These are phyloP conservation scores for Knoxia roxburghii DNA, from an alignment of 257 asterid species.

Conservation along the genomic window DNA sequence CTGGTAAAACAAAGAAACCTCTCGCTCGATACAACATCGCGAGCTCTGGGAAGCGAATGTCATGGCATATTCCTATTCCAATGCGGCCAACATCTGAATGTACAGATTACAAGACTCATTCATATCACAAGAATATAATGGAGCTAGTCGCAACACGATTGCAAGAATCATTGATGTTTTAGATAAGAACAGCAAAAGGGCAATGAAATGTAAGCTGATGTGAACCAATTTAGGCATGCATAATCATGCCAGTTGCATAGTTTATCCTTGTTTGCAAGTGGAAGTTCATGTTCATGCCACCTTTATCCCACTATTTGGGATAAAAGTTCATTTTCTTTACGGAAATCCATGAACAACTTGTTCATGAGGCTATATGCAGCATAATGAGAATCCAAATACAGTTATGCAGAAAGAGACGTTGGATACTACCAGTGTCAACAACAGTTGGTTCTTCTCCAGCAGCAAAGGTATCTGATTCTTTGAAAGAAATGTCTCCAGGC, in stretches of 20 bases:
- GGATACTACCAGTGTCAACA: conserved; percentile 32
- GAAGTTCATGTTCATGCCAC: too few species aligned
- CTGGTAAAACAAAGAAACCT: conserved; percentile 17
- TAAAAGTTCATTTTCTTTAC: too few species aligned
- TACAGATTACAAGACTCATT: background rate
- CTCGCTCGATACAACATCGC: conserved; percentile 30
- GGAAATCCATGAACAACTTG: too few species aligned
- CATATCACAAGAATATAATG: background rate
- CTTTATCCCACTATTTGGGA: too few species aligned
- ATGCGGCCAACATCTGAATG: conserved; percentile 35
- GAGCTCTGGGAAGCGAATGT: conserved; percentile 43
- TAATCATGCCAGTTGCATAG: too few species aligned
- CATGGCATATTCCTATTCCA: conserved; percentile 46
- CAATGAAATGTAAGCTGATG: background rate
- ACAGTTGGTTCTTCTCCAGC: conserved; percentile 30
- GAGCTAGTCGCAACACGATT: background rate
- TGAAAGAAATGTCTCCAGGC: conserved; percentile 26
- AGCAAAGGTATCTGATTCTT: conserved; percentile 28
- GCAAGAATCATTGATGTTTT: background rate
- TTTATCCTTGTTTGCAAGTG: too few species aligned
- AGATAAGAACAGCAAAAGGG: background rate
- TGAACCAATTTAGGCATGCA: too few species aligned
- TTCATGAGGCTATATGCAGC: background rate
- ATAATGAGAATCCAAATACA: background rate
- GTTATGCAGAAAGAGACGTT: background rate